Conservation (phyloP, 257 asterid genomes). For the Solanum habrochaites region DNA sequence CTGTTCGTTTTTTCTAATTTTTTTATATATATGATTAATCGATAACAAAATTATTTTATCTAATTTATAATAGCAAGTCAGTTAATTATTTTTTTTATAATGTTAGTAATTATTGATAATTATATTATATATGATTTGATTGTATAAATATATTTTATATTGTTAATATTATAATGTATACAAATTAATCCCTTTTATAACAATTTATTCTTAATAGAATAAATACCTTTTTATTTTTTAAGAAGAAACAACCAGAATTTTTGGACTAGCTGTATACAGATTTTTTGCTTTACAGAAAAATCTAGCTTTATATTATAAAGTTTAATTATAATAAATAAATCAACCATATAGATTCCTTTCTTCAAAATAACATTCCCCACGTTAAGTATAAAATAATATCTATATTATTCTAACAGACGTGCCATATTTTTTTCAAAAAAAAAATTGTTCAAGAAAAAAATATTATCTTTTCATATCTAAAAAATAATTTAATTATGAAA, state of each 20-base stretch:
- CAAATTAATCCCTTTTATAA: neutral
- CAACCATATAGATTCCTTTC: neutral
- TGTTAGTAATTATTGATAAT: neutral
- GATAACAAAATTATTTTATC: too few relatives aligned
- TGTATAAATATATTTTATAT: neutral
- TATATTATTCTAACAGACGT: neutral
- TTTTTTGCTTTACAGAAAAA: neutral
- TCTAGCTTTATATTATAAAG: neutral
- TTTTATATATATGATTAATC: too few relatives aligned
- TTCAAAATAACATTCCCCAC: neutral
- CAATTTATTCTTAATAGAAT: neutral
- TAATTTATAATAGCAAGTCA: neutral
- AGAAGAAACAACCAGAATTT: neutral
- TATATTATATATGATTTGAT: neutral
- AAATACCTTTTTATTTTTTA: neutral
- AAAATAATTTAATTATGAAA: neutral
- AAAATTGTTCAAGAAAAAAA: neutral
- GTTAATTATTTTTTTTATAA: neutral
- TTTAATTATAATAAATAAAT: neutral
- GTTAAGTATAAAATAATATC: neutral
- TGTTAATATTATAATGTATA: neutral
- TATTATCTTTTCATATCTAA: neutral
- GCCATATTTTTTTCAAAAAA: neutral
- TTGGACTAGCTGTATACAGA: neutral
- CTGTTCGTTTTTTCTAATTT: too few relatives aligned